Evolutionary conservation across 306 rosid species (phyloP), one percentile per base, ranked within the genome.

Genomic region (Vigna trinervia): DNA sequence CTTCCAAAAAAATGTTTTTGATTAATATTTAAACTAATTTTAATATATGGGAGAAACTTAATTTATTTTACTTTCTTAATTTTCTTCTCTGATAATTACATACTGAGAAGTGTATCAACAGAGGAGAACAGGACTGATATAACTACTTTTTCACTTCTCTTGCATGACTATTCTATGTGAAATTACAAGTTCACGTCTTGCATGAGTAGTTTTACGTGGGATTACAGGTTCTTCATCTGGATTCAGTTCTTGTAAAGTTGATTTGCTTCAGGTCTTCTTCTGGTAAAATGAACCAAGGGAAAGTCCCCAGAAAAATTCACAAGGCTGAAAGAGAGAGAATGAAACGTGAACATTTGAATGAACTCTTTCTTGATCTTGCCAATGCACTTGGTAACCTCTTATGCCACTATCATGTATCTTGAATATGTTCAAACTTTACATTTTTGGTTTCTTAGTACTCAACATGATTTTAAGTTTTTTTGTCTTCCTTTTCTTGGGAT

Each of bases 251-350:
- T 85, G 56, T 78, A 53, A 68, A 47, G 66, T 79, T 63, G 82
- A 76, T 77, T 72, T 78, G 83, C 64, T 79, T 71, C 90, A 95
- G 99, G 85, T 84, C 75, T 63, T 66, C 76, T 81, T 28, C 84
- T 61, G 70, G 87, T 23, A 87, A 79, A 80, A 88, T 68, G 83
- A 88, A 62, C 56, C 83, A 63, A 80, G 85, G 47, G 84, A 95
- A 88, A 86, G 82, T 80, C 47, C 97, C 97, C 9, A 92, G 80
- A 78, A 88, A 96, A 80, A 80, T 92, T 78, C 96, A 87, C 85
- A 95, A 95, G 90, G 86, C 99, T 19, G 98, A 89, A 88, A 89
- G 94, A 88, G 99, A 95, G 91, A 95, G 86, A 84, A 70, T 82
- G 90, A 95, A 95, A 91, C 93, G 99, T 4, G 99, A 91, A 65